Percentiles rank a stretch among this genome's conserved stretches.
Evolutionary conservation across 2,329 filamentous ascomycete species (phyloP).

Genomic region (Blastomyces silverae): DNA sequence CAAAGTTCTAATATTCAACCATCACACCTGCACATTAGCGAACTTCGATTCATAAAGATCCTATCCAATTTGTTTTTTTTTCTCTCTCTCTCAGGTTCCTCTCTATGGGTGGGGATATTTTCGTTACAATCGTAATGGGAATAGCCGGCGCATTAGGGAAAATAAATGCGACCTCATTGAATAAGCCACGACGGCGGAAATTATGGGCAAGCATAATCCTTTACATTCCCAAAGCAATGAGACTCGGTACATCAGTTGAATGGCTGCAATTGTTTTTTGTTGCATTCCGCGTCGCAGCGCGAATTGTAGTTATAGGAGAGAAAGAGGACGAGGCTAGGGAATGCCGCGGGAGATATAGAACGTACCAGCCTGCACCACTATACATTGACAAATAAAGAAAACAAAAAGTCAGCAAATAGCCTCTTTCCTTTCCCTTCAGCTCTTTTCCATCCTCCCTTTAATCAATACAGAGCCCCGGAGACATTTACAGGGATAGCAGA

Average conservation of each 20-base stretch:
- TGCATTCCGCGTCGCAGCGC: neutral
- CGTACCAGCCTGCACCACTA: slow-evolving; percentile 47
- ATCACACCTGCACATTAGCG: slow-evolving; percentile 13
- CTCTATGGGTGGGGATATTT: slow-evolving; percentile 17
- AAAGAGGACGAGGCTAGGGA: neutral
- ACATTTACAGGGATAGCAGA: slow-evolving; percentile 7
- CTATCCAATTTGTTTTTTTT: slow-evolving; percentile 2
- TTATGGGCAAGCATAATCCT: slow-evolving; percentile 75
- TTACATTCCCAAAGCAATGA: neutral
- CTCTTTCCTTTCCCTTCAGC: slow-evolving; percentile 7
- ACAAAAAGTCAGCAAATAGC: slow-evolving; percentile 3
- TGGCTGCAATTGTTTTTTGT: neutral
- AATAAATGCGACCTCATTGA: slow-evolving; percentile 88
- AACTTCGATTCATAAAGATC: neutral
- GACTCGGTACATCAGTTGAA: neutral
- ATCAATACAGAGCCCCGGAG: neutral
- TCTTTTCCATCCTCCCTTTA: neutral
- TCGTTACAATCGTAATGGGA: slow-evolving; percentile 69
- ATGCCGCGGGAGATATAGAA: neutral
- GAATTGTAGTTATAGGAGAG: neutral
- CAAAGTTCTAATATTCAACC: slow-evolving; percentile 53
- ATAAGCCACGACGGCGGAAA: slow-evolving; percentile 70
- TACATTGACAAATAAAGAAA: slow-evolving; percentile 2
- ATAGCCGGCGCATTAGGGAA: slow-evolving; percentile 85
- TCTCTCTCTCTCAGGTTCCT: neutral